Percentiles rank a stretch among this genome's conserved stretches.
Conservation (phyloP, 768 basidiomycete genomes). For the Pleurotus tuoliensis region DNA sequence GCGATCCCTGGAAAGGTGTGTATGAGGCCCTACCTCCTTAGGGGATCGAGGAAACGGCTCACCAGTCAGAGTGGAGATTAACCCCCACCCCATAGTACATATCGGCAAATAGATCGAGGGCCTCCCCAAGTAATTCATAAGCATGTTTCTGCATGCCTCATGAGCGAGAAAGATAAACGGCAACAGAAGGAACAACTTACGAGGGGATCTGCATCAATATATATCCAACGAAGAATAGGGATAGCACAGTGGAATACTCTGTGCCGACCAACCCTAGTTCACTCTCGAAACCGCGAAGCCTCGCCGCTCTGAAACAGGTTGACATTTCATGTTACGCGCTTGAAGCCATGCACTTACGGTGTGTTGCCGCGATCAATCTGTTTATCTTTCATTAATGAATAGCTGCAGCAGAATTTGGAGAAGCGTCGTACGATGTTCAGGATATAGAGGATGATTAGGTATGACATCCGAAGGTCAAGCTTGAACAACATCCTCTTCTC, state of each 20-base stretch:
- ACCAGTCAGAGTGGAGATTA: conserved; percentile 34
- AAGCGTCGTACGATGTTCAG: conserved; percentile 31
- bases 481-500: conserved; percentile 43
- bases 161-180: conserved; percentile 25
- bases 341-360: neutral
- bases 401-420: neutral
- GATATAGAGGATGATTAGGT: conserved; percentile 42
- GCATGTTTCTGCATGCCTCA: conserved; percentile 49
- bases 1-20: conserved; percentile 15
- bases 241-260: conserved; percentile 2
- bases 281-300: neutral
- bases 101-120: conserved; percentile 48
- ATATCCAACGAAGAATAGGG: conserved; percentile 15
- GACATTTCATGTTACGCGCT: neutral
- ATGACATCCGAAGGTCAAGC: conserved; percentile 48
- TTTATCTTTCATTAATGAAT: conserved; percentile 1
- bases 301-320: neutral
- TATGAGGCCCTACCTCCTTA: neutral
- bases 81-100: conserved; percentile 53
- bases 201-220: conserved; percentile 40
- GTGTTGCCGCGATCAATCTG: conserved; percentile 6
- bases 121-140: conserved; percentile 43
- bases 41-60: neutral
- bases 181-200: conserved; percentile 14
- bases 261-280: neutral